Evolutionary conservation across 1,284 basidiomycete genomes (phyloP), one percentile per base, ranked within the genome.

Genomic region (Leccinum pachyderme): DNA sequence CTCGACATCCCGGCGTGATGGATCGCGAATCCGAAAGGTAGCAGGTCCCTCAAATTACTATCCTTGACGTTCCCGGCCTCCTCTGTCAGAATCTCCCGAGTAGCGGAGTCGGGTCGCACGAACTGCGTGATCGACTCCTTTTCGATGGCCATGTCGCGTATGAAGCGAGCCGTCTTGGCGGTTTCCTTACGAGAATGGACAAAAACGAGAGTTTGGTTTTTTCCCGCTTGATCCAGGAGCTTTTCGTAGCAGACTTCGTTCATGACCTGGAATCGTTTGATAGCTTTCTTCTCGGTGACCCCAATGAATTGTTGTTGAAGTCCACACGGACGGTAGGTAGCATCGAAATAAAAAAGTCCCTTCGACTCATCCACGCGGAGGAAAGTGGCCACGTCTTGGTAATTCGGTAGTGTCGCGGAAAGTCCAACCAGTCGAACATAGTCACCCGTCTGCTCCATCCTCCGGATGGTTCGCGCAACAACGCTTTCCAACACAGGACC

Each of bases 181-280:
- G 97, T 98, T 76, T 68, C 68, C 75, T 99, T 99, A 53, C 97
- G 86, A 47, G 96, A 99, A 71, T 99, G 97, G 1, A 98, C 95
- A 67, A 99, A 99, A 32, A 99, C 95, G 33, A 99, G 82, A 0
- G 90, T 91, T 66, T 95, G 92, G 61, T 94, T 91, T 75, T 91
- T 92, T 51, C 91, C 89, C 0, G 91, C 93, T 67, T 97, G 91
- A 64, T 97, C 93, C 29, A 96, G 82, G 1, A 97, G 92, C 77
- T 99, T 99, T 72, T 99, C 96, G 77, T 99, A 99, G 72, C 95
- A 97, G 41, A 99, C 95, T 71, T 99, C 95, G 75, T 99, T 99
- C 83, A 95, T 96, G 59, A 98, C 88, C 70, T 98, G 95, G 69
- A 96, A 91, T 4, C 97, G 86, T 73, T 97, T 98, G 81, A 99